These are phyloP conservation scores for Crithidia fasciculata DNA, from an alignment of 208 protist species.

Conservation along the genomic window DNA sequence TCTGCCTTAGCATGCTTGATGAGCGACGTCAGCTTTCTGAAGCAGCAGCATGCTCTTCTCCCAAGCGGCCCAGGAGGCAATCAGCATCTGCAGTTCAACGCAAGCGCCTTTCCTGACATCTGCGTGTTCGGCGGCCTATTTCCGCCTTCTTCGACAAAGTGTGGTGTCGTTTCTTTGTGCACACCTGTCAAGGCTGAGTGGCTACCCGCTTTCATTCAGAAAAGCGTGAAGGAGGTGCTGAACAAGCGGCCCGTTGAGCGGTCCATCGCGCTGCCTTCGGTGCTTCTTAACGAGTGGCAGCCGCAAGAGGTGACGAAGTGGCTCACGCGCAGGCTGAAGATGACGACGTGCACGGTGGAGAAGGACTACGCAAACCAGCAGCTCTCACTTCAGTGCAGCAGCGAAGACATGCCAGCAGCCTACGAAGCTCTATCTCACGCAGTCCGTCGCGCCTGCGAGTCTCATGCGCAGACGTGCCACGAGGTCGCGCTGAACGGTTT, in stretches of 20 bases:
- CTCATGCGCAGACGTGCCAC: constrained; percentile 3
- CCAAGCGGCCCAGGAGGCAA: background rate
- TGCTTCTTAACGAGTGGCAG: constrained; percentile 6
- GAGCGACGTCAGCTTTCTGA: constrained; percentile 7
- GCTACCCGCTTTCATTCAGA: background rate
- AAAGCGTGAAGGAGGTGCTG: background rate
- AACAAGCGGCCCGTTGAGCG: background rate
- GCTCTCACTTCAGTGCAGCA: background rate
- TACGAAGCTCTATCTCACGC: background rate
- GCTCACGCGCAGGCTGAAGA: constrained; percentile 4
- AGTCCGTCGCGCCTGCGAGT: background rate
- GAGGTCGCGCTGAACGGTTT: constrained; percentile 14
- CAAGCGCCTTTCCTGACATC: background rate
- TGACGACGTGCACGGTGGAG: background rate
- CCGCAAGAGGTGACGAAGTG: constrained; percentile 8
- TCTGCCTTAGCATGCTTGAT: constrained; percentile 9
- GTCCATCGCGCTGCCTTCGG: constrained; percentile 4
- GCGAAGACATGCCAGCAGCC: background rate
- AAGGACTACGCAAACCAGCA: background rate
- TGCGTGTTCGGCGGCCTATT: constrained; percentile 12
- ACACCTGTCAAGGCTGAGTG: constrained; percentile 3
- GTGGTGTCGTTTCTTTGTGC: background rate
- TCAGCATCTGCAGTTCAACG: background rate
- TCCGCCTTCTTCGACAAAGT: background rate
- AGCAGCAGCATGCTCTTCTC: background rate